Evolutionary conservation across 495 filamentous ascomycete species (phyloP).

Genomic region (Pseudomonodictys pantanalensis): DNA sequence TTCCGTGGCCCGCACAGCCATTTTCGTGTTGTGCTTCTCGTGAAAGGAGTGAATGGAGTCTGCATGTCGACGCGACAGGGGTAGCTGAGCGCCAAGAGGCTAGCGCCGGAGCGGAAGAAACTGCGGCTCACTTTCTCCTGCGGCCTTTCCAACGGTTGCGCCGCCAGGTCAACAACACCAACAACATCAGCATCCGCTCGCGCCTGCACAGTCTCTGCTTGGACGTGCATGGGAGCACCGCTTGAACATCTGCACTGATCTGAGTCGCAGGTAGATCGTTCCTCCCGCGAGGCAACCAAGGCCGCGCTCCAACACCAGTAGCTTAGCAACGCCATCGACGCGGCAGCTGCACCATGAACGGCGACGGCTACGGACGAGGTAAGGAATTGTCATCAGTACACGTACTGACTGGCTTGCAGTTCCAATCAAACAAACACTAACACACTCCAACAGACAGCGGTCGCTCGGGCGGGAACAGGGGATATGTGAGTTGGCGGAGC

Average conservation of each 20-base stretch:
- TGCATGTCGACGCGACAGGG: background rate
- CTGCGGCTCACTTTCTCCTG: no score
- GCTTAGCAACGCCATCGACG: background rate
- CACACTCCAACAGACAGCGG: conserved; percentile 53
- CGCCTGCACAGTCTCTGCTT: no score
- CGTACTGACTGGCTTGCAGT: conserved; percentile 20
- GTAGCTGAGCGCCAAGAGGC: no score
- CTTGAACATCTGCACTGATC: no score
- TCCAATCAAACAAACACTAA: conserved; percentile 33
- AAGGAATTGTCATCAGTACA: conserved; percentile 48
- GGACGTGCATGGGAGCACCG: no score
- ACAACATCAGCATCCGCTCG: no score
- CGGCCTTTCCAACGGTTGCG: no score
- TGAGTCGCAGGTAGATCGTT: no score
- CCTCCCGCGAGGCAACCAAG: no score
- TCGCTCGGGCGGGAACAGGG: conserved; percentile 64
- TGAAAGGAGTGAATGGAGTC: background rate
- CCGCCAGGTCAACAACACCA: no score
- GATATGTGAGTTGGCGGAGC: conserved; percentile 56
- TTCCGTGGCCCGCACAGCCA: conserved; percentile 45
- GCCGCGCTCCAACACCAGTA: background rate
- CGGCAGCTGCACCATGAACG: conserved; percentile 66
- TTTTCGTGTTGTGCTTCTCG: background rate
- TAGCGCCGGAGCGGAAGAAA: no score
- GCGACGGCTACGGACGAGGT: conserved; percentile 79